A percentile compares a stretch with the other conserved stretches of the same genome.
Evolutionary conservation across 2,329 filamentous ascomycete genomes (phyloP).

Genomic region (Plenodomus tracheiphilus): DNA sequence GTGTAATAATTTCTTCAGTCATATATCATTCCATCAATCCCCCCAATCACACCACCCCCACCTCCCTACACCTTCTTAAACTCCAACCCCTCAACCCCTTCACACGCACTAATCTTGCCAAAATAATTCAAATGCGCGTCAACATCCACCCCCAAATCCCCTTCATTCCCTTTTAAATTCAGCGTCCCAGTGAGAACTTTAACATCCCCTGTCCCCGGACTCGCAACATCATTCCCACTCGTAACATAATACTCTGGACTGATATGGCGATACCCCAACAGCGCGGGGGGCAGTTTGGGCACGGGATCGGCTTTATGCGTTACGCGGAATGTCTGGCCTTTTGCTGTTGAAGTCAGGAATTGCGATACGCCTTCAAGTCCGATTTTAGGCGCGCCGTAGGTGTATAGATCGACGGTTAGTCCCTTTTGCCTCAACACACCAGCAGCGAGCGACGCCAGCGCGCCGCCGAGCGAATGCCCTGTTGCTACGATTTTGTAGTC

Average conservation of each 20-base stretch:
- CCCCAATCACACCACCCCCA: too few relatives aligned
- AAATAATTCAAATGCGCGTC: conserved; percentile 44
- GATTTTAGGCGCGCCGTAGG: conserved; percentile 68
- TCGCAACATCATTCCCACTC: conserved; percentile 20
- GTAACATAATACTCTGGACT: conserved; percentile 66
- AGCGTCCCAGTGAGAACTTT: conserved; percentile 20
- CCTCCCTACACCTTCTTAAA: conserved; percentile 11
- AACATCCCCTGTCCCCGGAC: conserved; percentile 25
- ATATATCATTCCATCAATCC: too few relatives aligned
- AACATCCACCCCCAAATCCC: conserved; percentile 28
- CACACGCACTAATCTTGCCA: conserved; percentile 38
- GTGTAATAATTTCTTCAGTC: too few relatives aligned
- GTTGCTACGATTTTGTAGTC: conserved; percentile 60
- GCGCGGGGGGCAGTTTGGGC: conserved; percentile 65
- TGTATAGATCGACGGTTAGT: conserved; percentile 61
- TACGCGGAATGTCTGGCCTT: conserved; percentile 61
- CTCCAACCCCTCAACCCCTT: conserved; percentile 31
- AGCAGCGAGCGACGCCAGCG: conserved; percentile 63
- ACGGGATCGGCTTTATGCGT: conserved; percentile 71
- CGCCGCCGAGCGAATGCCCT: conserved; percentile 71
- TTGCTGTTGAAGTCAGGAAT: conserved; percentile 58
- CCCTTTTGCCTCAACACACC: conserved; percentile 58
- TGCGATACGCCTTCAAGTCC: conserved; percentile 61
- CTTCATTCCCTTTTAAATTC: conserved; percentile 36
- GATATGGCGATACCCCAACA: conserved; percentile 67